Conservation (phyloP, 495 filamentous ascomycete genomes). For the Hyaloscypha variabilis region DNA sequence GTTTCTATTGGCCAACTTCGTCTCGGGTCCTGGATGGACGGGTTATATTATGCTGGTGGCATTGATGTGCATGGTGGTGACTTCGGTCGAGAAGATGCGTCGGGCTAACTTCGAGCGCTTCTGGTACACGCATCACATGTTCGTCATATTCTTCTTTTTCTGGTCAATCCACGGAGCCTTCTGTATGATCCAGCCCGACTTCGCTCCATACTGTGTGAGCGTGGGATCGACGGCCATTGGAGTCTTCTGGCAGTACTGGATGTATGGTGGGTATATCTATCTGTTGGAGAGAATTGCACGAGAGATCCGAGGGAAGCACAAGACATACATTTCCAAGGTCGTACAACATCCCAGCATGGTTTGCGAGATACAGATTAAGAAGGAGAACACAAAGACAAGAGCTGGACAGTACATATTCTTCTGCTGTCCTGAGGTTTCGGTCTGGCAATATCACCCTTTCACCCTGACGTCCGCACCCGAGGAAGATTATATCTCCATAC, state of each 20-base stretch:
- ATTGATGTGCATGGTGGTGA: slow-evolving; percentile 68
- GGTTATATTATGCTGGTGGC: slow-evolving; percentile 76
- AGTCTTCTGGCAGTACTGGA: slow-evolving; percentile 82
- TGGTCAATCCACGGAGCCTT: slow-evolving; percentile 81
- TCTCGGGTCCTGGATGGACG: slow-evolving; percentile 76
- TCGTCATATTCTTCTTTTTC: slow-evolving; percentile 79
- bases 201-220: slow-evolving; percentile 66
- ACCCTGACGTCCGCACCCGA: slow-evolving; percentile 78
- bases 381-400: slow-evolving; percentile 73
- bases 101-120: slow-evolving; percentile 77
- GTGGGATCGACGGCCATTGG: slow-evolving; percentile 62
- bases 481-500: slow-evolving; percentile 81
- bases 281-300: slow-evolving; percentile 69
- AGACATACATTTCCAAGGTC: slow-evolving; percentile 80
- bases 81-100: slow-evolving; percentile 68
- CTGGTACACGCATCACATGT: slow-evolving; percentile 81
- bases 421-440: slow-evolving; percentile 77
- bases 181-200: slow-evolving; percentile 80
- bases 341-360: slow-evolving; percentile 84
- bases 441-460: slow-evolving; percentile 83
- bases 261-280: slow-evolving; percentile 73
- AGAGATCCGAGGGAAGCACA: slow-evolving; percentile 71
- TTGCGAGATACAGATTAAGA: slow-evolving; percentile 85
- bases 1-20: slow-evolving; percentile 68
- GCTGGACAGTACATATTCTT: slow-evolving; percentile 84